phyloP scores from a whole-genome alignment of 768 basidiomycete genomes.

The Dioszegia hungarica region DNA sequence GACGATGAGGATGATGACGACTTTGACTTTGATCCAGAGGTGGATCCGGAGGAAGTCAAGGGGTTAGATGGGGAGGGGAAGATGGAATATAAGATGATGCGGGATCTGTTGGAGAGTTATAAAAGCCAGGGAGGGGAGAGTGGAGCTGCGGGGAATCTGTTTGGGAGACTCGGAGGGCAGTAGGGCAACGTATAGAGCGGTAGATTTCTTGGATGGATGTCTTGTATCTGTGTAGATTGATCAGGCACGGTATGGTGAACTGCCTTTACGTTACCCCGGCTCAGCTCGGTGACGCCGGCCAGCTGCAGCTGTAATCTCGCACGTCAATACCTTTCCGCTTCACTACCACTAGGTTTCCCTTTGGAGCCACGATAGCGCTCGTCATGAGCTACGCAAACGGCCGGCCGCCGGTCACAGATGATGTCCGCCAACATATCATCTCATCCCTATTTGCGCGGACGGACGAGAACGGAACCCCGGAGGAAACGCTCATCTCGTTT shows the following conservation, averaged over 20 bases:
- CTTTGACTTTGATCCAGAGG: constrained; percentile 26
- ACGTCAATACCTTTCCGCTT: too few species aligned
- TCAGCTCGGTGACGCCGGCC: too few species aligned
- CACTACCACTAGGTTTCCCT: too few species aligned
- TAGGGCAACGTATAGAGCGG: too few species aligned
- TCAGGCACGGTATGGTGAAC: too few species aligned
- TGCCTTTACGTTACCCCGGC: background rate
- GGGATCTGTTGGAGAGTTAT: constrained; percentile 95
- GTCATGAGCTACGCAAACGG: constrained; percentile 1
- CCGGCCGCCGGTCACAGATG: constrained; percentile 10
- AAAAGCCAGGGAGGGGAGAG: constrained; percentile 82
- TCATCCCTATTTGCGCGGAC: constrained; percentile 74
- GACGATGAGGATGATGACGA: constrained; percentile 53
- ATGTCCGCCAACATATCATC: constrained; percentile 57
- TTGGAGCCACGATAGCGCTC: too few species aligned
- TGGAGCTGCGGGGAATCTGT: constrained; percentile 86
- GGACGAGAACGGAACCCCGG: constrained; percentile 60
- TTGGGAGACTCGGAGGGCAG: constrained; percentile 67
- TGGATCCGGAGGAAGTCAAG: constrained; percentile 41
- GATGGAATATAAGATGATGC: constrained; percentile 82
- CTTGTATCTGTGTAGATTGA: too few species aligned
- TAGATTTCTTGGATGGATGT: too few species aligned
- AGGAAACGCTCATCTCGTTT: constrained; percentile 79
- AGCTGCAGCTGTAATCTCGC: background rate
- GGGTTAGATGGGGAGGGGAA: constrained; percentile 36